Base-by-base conservation (phyloP, 1,284 basidiomycete species). In the Ceratobasidium sp. region DNA sequence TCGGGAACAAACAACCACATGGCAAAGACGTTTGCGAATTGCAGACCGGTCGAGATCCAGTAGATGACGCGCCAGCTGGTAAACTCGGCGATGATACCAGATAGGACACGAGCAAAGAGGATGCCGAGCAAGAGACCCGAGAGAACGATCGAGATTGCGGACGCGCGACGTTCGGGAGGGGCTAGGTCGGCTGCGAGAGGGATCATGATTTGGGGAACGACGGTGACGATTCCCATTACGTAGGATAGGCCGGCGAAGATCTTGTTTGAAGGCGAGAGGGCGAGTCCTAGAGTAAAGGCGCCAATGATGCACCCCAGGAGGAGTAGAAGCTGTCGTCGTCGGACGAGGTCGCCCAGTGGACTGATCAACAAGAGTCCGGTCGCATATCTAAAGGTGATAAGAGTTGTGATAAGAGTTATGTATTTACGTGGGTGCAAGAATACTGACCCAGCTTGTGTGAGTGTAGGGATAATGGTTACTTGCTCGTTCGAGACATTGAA, bases 61-160 rank as follows among this genome's bases (percentile, higher is more conserved):
- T 90, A 92, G 27, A 90, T 87, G 49, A 89, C 87, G 31, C 87
- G 83, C 88, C 89, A 92, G 16, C 84, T 84, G 0, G 83, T 81
- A 74, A 88, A 89, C 76, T 92, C 83, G 1, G 87, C 87, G 46
- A 93, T 87, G 58, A 91, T 83, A 0, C 91, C 91, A 0, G 89
- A 86, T 1, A 93, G 80, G 0, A 92, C 89, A 59, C 91, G 84
- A 0, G 90, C 91, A 16, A 88, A 81, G 19, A 92, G 85, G 43
- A 92, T 81, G n/a, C 92, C 91, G 22, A 91, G 84, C 39, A 92
- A 85, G 24, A 93, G 82, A 0, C 91, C 92, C 0, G 88, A 87
- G 16, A 92, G 81, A 1, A 92, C 89, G 68, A 92, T 86, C 0
- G 90, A 88, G 72, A 93, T 84, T 0, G 89, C 87, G 16, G 87